A percentile compares a stretch with the other conserved stretches of the same genome.
Evolutionary conservation across 2,329 filamentous ascomycete species (phyloP).

Genomic region (Sphaerulina musiva): DNA sequence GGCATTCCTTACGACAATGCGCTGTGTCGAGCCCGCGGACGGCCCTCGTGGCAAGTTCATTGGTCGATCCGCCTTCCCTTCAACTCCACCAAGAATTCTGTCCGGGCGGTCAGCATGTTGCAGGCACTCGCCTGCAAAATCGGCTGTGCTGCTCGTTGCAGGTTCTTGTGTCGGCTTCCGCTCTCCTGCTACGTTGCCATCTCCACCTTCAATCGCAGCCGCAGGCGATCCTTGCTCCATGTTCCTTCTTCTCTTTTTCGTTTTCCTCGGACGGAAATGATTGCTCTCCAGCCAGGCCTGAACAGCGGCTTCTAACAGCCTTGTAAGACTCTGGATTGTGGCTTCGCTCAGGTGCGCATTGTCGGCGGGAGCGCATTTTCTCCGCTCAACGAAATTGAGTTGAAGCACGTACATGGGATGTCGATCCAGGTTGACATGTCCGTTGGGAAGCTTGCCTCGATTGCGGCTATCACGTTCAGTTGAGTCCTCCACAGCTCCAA

Average conservation of each 20-base stretch:
- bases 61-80: no score
- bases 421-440: conserved; percentile 63
- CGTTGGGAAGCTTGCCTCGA: conserved; percentile 40
- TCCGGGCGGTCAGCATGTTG: no score
- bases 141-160: no score
- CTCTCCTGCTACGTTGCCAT: no score
- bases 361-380: conserved; percentile 3
- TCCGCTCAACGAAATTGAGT: conserved; percentile 26
- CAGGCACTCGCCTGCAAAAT: no score
- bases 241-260: conserved; percentile 16
- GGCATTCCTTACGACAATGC: no score
- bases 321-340: conserved; percentile 50
- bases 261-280: conserved; percentile 54
- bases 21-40: no score
- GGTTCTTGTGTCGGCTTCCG: no score
- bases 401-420: conserved; percentile 89
- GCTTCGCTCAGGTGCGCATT: conserved; percentile 20
- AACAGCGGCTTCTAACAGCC: conserved; percentile 62
- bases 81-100: no score
- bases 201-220: background rate
- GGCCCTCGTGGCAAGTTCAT: no score
- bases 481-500: conserved; percentile 55
- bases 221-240: background rate
- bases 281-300: conserved; percentile 69
- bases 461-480: conserved; percentile 33